phyloP scores from a whole-genome alignment of 331 rosid genomes.

The Acacia pycnantha region DNA sequence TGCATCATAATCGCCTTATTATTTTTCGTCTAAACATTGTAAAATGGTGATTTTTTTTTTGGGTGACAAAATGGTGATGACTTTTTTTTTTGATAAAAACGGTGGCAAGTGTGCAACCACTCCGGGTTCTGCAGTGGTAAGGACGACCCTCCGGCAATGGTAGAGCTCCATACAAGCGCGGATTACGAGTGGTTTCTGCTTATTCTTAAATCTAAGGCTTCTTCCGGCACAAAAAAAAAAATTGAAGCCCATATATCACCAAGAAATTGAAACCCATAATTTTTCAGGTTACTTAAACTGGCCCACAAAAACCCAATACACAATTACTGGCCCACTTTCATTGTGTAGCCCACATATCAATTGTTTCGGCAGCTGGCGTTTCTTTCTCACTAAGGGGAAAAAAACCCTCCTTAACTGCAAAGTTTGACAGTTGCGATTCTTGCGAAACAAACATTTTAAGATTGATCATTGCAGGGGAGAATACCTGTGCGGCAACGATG shows the following conservation, averaged over 20 bases:
- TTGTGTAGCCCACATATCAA: background rate
- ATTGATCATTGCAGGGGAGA: background rate
- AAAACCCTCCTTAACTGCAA: background rate
- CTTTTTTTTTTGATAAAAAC: too few relatives aligned
- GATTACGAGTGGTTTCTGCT: too few relatives aligned
- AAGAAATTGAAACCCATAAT: background rate
- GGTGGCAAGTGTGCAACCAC: too few relatives aligned
- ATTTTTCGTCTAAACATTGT: too few relatives aligned
- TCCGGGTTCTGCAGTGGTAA: too few relatives aligned
- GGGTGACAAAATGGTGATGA: too few relatives aligned
- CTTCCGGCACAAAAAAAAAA: too few relatives aligned
- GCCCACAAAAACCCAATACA: background rate
- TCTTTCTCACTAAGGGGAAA: background rate
- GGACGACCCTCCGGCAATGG: too few relatives aligned
- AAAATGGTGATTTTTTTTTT: too few relatives aligned
- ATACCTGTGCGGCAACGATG: slow-evolving; percentile 25
- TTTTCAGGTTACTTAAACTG: background rate
- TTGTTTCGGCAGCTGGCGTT: background rate
- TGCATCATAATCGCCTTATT: too few relatives aligned
- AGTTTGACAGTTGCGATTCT: background rate
- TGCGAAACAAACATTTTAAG: background rate
- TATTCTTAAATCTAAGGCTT: too few relatives aligned
- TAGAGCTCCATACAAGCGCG: too few relatives aligned
- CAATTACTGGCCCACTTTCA: background rate
- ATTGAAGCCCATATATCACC: background rate